Evolutionary conservation across 2,329 filamentous ascomycete genomes (phyloP).

Genomic region (Aotearoamyces nothofagi): DNA sequence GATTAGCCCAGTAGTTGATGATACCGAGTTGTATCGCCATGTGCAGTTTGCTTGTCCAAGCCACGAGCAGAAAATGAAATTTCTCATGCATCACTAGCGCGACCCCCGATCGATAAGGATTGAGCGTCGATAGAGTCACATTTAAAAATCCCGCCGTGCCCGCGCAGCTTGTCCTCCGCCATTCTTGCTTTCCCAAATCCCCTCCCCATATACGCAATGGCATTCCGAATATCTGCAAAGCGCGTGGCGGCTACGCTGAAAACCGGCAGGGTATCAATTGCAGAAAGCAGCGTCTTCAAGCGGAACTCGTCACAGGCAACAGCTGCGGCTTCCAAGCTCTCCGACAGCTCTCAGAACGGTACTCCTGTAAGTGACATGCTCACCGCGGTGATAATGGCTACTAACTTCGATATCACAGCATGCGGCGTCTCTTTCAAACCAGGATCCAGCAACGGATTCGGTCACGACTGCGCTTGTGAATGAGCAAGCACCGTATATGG

Average conservation of each 20-base stretch:
- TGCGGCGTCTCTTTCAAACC: slow-evolving; percentile 37
- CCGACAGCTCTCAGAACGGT: slow-evolving; percentile 19
- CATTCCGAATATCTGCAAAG: slow-evolving; percentile 12
- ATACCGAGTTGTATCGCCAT: not conserved
- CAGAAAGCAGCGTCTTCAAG: slow-evolving; percentile 11
- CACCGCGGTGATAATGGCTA: slow-evolving; percentile 1
- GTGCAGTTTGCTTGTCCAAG: not conserved
- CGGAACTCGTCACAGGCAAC: slow-evolving; percentile 19
- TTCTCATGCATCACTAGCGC: no score
- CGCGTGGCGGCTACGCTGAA: slow-evolving; percentile 13
- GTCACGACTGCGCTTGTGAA: slow-evolving; percentile 59
- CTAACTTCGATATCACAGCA: slow-evolving; percentile 5
- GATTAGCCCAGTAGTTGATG: not conserved
- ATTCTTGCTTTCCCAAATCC: no score
- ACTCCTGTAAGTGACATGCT: slow-evolving; percentile 19
- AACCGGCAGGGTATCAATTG: slow-evolving; percentile 10
- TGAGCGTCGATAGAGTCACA: no score
- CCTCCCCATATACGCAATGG: no score
- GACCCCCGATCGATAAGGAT: no score
- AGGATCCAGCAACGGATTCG: slow-evolving; percentile 61
- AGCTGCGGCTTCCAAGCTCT: slow-evolving; percentile 21
- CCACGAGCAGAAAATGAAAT: no score
- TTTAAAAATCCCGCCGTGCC: no score
- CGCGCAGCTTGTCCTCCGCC: no score
- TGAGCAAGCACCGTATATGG: slow-evolving; percentile 76